These are phyloP conservation scores for Erysimum pusillum DNA, from an alignment of 441 rosid species.

Conservation along the genomic window DNA sequence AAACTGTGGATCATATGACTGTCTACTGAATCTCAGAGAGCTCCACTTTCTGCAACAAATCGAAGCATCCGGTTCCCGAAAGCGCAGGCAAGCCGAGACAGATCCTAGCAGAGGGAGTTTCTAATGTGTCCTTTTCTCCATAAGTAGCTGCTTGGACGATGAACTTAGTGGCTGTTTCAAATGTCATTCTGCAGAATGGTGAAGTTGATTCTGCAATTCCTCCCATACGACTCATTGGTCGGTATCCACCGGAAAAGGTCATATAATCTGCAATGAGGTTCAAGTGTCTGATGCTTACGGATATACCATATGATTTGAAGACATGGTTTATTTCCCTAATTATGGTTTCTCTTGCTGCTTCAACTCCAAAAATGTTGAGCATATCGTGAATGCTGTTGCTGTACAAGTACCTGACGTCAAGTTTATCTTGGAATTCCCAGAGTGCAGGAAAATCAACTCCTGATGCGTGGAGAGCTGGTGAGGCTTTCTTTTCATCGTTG, in stretches of 20 bases:
- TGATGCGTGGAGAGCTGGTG: constrained; percentile 75
- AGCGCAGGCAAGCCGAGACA: constrained; percentile 94
- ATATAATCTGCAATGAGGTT: constrained; percentile 91
- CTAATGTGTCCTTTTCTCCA: constrained; percentile 76
- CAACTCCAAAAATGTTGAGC: constrained; percentile 85
- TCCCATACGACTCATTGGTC: constrained; percentile 92
- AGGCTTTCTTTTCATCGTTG: constrained; percentile 59
- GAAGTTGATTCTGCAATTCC: constrained; percentile 87
- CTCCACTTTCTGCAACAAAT: constrained; percentile 79
- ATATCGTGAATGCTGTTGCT: constrained; percentile 83
- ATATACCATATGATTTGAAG: constrained; percentile 81
- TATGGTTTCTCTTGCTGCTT: constrained; percentile 93
- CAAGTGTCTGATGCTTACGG: constrained; percentile 82
- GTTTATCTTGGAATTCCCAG: constrained; percentile 75
- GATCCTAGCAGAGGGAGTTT: constrained; percentile 88
- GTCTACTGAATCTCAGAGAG: constrained; percentile 50
- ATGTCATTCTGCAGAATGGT: constrained; percentile 89
- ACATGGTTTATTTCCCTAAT: constrained; percentile 89
- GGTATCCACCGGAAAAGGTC: constrained; percentile 90
- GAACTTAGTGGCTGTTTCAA: constrained; percentile 93
- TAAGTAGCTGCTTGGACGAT: constrained; percentile 88
- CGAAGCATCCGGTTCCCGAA: constrained; percentile 94
- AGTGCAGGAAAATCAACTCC: constrained; percentile 83
- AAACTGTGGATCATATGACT: neutral
- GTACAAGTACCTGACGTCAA: constrained; percentile 83